These are phyloP conservation scores for Tinospora cordifolia DNA, from an alignment of 164 flowering plant genomes.

Conservation along the genomic window DNA sequence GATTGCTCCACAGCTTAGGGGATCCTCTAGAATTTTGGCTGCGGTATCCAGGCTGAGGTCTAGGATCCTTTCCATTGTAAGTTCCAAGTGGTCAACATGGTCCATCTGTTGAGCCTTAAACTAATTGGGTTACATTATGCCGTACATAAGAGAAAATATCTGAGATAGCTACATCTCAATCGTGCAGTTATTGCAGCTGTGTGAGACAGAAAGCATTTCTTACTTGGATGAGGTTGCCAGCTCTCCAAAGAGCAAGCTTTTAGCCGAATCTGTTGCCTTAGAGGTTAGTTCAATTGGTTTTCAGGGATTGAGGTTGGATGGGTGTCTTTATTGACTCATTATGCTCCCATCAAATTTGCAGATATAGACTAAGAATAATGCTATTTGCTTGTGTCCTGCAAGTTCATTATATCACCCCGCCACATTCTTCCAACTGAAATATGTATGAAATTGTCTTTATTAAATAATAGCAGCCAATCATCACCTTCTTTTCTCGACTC, in stretches of 20 bases:
- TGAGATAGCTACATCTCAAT: conserved; percentile 13
- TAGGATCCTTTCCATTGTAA: conserved; percentile 76
- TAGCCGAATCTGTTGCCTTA: conserved; percentile 68
- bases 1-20: conserved; percentile 25
- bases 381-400: not conserved
- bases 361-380: not conserved
- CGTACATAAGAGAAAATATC: conserved; percentile 5
- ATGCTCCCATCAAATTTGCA: not conserved
- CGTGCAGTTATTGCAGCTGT: conserved; percentile 78
- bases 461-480: not conserved
- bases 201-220: conserved; percentile 91
- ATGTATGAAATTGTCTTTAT: not conserved
- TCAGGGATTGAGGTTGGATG: conserved; percentile 6
- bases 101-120: conserved; percentile 4
- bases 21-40: conserved; percentile 41
- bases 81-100: conserved; percentile 22
- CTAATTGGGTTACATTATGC: conserved; percentile 4
- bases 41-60: conserved; percentile 80
- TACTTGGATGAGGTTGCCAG: conserved; percentile 93
- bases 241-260: conserved; percentile 50
- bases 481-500: not conserved
- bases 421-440: not conserved
- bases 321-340: not conserved
- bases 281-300: conserved; percentile 50
- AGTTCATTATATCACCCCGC: not conserved